Evolutionary conservation across 176 grass and related monocot species (phyloP).

Genomic region (Sorghum bicolor): Sorghum_bicolor_NCBIv3 NC_012875.2:60416501-60417000

Average conservation of each 20-base stretch:
- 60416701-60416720: not conserved
- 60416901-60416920: conserved; percentile 42
- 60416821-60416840: conserved; percentile 57
- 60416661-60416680: not conserved
- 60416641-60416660: not conserved
- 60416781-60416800: conserved; percentile 28
- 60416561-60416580: conserved; percentile 82
- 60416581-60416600: conserved; percentile 59
- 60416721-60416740: conserved; percentile 30
- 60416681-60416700: not conserved
- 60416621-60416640: conserved; percentile 55
- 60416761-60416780: conserved; percentile 62
- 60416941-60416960: not conserved
- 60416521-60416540: conserved; percentile 69
- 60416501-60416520: conserved; percentile 53
- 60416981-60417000: not conserved
- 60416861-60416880: conserved; percentile 51
- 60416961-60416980: not conserved
- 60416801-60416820: conserved; percentile 50
- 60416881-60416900: conserved; percentile 43
- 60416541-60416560: conserved; percentile 92
- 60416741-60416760: conserved; percentile 79
- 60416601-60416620: conserved; percentile 75
- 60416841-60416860: conserved; percentile 53
- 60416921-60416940: conserved; percentile 30